Evolutionary conservation across 2,329 filamentous ascomycete genomes (phyloP), one percentile per base, ranked within the genome.

Genomic region (Fusarium xyrophilum): DNA sequence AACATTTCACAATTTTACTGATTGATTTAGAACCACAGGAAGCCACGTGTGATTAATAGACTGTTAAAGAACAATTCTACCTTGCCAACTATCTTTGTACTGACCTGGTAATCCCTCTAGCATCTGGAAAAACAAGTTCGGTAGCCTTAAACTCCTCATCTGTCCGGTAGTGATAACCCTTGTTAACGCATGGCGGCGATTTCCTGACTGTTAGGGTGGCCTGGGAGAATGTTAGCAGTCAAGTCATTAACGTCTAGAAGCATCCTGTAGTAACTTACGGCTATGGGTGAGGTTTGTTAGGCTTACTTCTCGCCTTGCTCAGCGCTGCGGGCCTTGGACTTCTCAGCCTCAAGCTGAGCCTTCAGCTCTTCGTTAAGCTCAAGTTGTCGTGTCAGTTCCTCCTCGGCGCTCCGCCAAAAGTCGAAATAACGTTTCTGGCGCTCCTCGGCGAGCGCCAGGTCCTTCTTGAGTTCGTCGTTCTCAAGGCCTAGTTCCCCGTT

Each of bases 101-200:
- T 0, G 38, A 14, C 38, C 33, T 19, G 3, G 36, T 39, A 15
- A 10, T 4, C 13, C 13, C 1, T 6, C 36, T 13, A 39, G 8
- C 1, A 4, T 21, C 13, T 13, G 3, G 8, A 15, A 39, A 15
- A 21, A 10, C 8, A 39, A 21, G 1, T 39, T 39, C 8, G 0
- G 33, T 11, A 1, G 17, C 33, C 9, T 6, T 3, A n/a, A 36
- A 3, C 1, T 36, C 10, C 6, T 12, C 6, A 4, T 40, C 21
- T 0, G 3, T 23, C 6, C 11, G 9, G 14, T 7, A 0, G 42
- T 14, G 25, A 5, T n/a, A 5, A 2, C 6, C 2, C 4, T 43
- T 43, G 5, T 27, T 43, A 6, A n/a, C 8, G 3, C 2, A n/a
- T n/a, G 17, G 23, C 15, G 3, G 2, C 3, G 3, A 14, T n/a